Base-by-base conservation (phyloP, 768 basidiomycete species). In the Pleurotus sapidus region DNA sequence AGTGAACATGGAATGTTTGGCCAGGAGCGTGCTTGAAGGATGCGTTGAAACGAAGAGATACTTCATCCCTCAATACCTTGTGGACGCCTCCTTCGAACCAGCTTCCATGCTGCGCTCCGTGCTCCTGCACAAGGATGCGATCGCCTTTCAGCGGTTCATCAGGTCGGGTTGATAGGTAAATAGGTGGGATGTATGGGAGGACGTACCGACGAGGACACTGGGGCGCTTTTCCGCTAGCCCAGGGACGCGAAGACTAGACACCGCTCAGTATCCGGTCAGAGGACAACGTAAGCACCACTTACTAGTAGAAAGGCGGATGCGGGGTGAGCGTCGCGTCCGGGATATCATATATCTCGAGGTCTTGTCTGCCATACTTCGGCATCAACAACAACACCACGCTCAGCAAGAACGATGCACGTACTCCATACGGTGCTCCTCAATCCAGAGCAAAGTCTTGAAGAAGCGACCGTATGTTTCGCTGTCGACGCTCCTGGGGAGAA, bases 51-150 rank as follows among this genome's bases (percentile, higher is more conserved):
- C 74, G 69, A 0, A 89, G 71, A 0, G 74, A 77, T 5, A 89
- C 82, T 67, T 80, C 74, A 7, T 71, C 68, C 57, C 77, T 68
- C 27, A 71, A 76, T 12, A 86, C 74, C 4, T 74, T 65, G 51
- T 85, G 84, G 5, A 87, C 86, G 40, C 76, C 74, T 14, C 87
- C 87, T 65, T 82, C 78, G 56, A 71, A 84, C 84, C 84, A 87
- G 30, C 75, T 74, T 0, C 77, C 79, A 15, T 67, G 57, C 0
- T 63, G 61, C 3, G 72, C 65, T 20, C 74, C 75, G 23, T 70
- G 65, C 55, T 70, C 72, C 59, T 79, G 75, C 0, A 86, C 82
- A 2, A 82, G 70, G 6, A 87, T 84, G 0, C 70, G 66, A 61
- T 87, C 85, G 8, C 85, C 84, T 78, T 37, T 5, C 11, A 49